Evolutionary conservation across 1,139 yeast species (phyloP), one percentile per base, ranked within the genome.

Genomic region (Debaryomycetaceae sp.): DNA sequence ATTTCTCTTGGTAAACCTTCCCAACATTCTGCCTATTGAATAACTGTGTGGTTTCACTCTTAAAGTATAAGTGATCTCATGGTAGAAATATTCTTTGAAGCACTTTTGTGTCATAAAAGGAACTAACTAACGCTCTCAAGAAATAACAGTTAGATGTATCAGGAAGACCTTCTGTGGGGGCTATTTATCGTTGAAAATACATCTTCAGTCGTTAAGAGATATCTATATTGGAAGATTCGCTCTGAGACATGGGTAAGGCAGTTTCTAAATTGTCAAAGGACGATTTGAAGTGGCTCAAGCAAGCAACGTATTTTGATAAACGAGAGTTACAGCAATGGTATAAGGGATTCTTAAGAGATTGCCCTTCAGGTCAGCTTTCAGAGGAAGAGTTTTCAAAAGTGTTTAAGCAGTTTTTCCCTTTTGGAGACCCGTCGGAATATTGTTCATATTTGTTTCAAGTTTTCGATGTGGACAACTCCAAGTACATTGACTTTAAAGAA

Each of bases 321-420:
- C 75, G 96, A 50, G 98, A 94, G 59, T 78, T 94, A 38, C 98
- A 92, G 61, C 98, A 91, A 58, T 92, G 98, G 98, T 92, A 91
- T 61, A 91, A 89, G 60, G 98, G 98, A 4, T 92, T 92, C 54
- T 71, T 86, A 36, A 76, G 96, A 55, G 98, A 94, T 57, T 91
- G 97, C 60, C 98, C 98, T 0, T 75, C 81, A 34, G 98, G 98
- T 0, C 92, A 85, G 57, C 70, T 94, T 34, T 80, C 89, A 7
- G 86, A 85, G 55, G 87, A 85, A 40, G 98, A 92, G 58, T 89
- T 94, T 61, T 82, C 87, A 49, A 87, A 87, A 61, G 91, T 92
- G 16, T 94, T 89, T 67, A 88, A 87, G 61, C 98, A 92, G 58
- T 94, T 91, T 62, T 94, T 94, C 70, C 99, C 99, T 16, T 94